These are phyloP conservation scores for Lecanicillium sp. DNA, from an alignment of 2,329 filamentous ascomycete species.

Conservation along the genomic window DNA sequence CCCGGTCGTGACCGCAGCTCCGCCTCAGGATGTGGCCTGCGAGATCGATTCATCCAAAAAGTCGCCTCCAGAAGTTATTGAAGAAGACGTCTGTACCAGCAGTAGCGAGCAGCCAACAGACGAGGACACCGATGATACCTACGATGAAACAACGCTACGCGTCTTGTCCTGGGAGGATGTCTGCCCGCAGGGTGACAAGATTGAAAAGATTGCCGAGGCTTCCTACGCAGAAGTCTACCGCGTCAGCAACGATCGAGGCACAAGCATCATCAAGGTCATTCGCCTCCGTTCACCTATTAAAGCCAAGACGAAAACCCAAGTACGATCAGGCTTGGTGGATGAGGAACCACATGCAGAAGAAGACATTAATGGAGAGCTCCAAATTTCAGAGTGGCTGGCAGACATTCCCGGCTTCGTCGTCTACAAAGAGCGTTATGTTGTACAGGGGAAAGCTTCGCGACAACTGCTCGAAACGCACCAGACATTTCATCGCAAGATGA, in stretches of 20 bases:
- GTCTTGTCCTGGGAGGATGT: conserved; percentile 49
- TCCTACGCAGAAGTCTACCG: conserved; percentile 60
- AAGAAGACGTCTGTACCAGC: too few relatives aligned
- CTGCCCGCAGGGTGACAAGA: conserved; percentile 41
- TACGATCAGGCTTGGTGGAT: conserved; percentile 45
- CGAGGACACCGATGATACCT: background rate
- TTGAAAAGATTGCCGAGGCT: conserved; percentile 58
- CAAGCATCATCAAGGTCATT: conserved; percentile 58
- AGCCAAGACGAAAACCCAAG: conserved; percentile 47
- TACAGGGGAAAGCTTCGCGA: conserved; percentile 45
- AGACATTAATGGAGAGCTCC: conserved; percentile 49
- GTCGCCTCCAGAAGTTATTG: too few relatives aligned
- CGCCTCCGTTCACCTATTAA: conserved; percentile 50
- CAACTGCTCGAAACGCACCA: conserved; percentile 53
- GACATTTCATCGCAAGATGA: conserved; percentile 43
- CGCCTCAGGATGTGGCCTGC: too few relatives aligned
- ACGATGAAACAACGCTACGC: conserved; percentile 21
- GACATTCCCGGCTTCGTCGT: conserved; percentile 57
- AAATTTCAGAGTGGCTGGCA: conserved; percentile 55
- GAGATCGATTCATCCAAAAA: too few relatives aligned
- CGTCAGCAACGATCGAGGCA: conserved; percentile 48
- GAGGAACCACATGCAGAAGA: conserved; percentile 48
- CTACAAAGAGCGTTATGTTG: conserved; percentile 56
- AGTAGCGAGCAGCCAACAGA: too few relatives aligned
- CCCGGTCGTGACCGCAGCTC: too few relatives aligned